Conservation (phyloP, 495 filamentous ascomycete genomes). For the Xylaria castorea region DNA sequence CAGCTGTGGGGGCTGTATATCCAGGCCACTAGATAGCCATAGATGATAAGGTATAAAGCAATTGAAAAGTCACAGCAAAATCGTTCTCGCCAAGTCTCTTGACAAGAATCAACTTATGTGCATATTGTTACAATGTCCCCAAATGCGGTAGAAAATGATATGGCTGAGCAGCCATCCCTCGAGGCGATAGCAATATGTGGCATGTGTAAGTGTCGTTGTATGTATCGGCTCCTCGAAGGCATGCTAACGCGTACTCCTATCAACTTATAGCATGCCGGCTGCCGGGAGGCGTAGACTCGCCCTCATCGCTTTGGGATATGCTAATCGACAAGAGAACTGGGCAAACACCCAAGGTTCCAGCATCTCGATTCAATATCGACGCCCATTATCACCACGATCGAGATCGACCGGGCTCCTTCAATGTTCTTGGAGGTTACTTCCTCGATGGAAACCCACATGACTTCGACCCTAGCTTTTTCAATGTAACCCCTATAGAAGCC, state of each 20-base stretch:
- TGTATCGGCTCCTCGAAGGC: not conserved
- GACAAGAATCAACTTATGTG: not conserved
- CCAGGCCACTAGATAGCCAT: not conserved
- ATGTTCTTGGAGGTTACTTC: constrained; percentile 45
- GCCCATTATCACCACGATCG: constrained; percentile 24
- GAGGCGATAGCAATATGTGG: constrained; percentile 55
- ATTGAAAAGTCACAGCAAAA: not conserved
- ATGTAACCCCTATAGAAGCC: constrained; percentile 42
- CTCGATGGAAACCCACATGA: constrained; percentile 42
- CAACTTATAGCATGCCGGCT: constrained; percentile 23
- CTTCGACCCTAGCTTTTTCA: constrained; percentile 54
- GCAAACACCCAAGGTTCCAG: constrained; percentile 24
- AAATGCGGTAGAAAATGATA: constrained; percentile 13
- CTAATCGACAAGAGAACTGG: constrained; percentile 22
- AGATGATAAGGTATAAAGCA: constrained; percentile 1
- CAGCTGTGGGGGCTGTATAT: not conserved
- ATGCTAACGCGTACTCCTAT: not conserved
- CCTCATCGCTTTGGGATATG: constrained; percentile 59
- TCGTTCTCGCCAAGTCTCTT: not conserved
- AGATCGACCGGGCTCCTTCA: constrained; percentile 23
- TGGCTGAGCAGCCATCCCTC: constrained; percentile 20
- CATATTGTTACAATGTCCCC: constrained; percentile 23
- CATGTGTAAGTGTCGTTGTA: constrained; percentile 44
- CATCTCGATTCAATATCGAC: constrained; percentile 29
- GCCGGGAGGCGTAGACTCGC: constrained; percentile 24